Evolutionary conservation across 78 protist species (phyloP).

Genomic region (Dictyostelium intermedium): DNA sequence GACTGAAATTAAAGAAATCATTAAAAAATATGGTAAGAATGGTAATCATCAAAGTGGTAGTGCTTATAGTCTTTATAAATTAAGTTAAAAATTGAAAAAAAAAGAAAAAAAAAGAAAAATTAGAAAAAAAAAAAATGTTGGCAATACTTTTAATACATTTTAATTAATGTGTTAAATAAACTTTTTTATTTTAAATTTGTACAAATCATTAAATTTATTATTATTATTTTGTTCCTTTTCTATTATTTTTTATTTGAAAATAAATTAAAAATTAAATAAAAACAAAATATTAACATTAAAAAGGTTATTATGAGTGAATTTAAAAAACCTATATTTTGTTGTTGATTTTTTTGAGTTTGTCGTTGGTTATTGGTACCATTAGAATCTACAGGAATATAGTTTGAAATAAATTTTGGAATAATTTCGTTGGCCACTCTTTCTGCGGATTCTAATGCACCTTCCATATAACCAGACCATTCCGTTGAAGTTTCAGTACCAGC

Average conservation of each 20-base stretch:
- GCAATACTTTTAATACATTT: neutral
- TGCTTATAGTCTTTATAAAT: neutral
- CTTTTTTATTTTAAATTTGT: neutral
- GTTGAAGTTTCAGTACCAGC: constrained; percentile 89
- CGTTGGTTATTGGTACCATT: neutral
- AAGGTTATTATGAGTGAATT: neutral
- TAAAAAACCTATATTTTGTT: neutral
- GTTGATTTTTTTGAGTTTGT: too few relatives aligned
- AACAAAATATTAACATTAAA: neutral
- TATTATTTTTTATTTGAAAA: neutral
- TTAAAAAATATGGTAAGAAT: constrained; percentile 6
- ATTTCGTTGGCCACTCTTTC: constrained; percentile 56
- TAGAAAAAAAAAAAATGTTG: neutral
- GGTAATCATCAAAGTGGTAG: neutral
- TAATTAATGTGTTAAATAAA: neutral
- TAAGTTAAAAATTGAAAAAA: neutral
- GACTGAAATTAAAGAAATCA: constrained; percentile 9
- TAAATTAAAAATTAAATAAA: neutral
- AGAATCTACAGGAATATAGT: neutral
- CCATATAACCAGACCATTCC: constrained; percentile 81
- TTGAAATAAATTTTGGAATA: neutral
- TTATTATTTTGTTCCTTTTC: too few relatives aligned
- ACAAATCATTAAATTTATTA: neutral
- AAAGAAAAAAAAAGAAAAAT: too few relatives aligned
- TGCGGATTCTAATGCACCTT: constrained; percentile 79